Conservation (phyloP, 108 stramenopile genomes). For the Mediolabrus comicus region DNA sequence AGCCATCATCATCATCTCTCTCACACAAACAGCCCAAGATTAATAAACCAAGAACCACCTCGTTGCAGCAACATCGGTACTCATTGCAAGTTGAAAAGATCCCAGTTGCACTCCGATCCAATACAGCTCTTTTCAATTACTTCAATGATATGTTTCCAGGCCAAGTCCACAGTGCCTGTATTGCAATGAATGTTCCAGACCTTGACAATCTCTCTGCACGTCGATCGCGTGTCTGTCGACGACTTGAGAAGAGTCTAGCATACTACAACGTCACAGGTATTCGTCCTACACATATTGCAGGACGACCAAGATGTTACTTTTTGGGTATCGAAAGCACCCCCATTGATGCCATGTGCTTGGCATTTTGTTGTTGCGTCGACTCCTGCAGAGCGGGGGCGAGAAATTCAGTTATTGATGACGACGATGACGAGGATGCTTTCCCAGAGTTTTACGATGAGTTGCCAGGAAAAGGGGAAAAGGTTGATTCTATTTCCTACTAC, state of each 20-base stretch:
- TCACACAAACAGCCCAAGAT: constrained; percentile 4
- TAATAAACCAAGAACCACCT: constrained; percentile 19
- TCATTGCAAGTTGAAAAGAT: constrained; percentile 84
- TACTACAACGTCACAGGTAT: constrained; percentile 70
- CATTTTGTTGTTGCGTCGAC: constrained; percentile 29
- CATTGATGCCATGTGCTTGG: constrained; percentile 32
- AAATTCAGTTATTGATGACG: neutral
- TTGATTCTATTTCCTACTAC: constrained; percentile 84
- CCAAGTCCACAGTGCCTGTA: constrained; percentile 71
- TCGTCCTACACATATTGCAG: constrained; percentile 78
- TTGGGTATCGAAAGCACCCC: constrained; percentile 77
- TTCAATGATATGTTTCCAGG: constrained; percentile 88
- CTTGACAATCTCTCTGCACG: constrained; percentile 63
- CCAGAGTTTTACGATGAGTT: constrained; percentile 29
- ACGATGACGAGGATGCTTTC: constrained; percentile 1
- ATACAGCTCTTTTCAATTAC: constrained; percentile 78
- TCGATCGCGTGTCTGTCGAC: constrained; percentile 59
- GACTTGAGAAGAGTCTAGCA: constrained; percentile 84
- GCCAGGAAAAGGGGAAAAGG: constrained; percentile 58
- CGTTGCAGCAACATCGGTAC: constrained; percentile 65
- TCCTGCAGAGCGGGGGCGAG: constrained; percentile 12
- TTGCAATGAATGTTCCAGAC: constrained; percentile 82
- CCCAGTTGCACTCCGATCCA: constrained; percentile 74
- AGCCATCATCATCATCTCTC: neutral
- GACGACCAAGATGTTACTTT: constrained; percentile 63